Conservation (phyloP, 1,284 basidiomycete species). For the Earliella scabrosa region DNA sequence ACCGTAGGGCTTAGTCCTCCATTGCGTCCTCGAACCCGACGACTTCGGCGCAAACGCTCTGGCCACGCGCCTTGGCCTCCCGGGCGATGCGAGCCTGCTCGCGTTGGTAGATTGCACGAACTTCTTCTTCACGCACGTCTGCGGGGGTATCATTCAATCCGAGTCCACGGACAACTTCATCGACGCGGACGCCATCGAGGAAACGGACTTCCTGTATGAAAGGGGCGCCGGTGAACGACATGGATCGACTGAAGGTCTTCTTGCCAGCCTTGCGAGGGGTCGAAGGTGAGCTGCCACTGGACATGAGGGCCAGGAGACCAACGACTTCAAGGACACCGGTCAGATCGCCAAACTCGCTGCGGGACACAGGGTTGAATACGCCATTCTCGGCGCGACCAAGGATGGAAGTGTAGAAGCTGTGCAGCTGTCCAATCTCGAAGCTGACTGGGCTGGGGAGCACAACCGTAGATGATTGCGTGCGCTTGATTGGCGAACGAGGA, state of each 20-base stretch:
- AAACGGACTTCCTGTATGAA: constrained; percentile 55
- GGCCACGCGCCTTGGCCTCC: constrained; percentile 49
- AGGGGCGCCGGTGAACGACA: constrained; percentile 58
- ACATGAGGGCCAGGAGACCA: constrained; percentile 58
- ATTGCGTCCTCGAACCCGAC: constrained; percentile 58
- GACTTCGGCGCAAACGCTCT: constrained; percentile 18
- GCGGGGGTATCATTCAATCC: constrained; percentile 40
- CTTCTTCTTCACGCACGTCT: constrained; percentile 68
- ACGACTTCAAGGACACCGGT: constrained; percentile 72
- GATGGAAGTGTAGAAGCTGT: constrained; percentile 64
- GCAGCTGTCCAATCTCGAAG: constrained; percentile 62
- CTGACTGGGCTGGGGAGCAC: constrained; percentile 31
- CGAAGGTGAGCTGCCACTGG: constrained; percentile 30
- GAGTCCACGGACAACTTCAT: constrained; percentile 68
- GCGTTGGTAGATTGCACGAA: constrained; percentile 67
- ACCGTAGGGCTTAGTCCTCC: constrained; percentile 42
- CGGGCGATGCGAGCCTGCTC: constrained; percentile 59
- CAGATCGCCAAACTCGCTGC: constrained; percentile 77
- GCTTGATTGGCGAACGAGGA: constrained; percentile 53
- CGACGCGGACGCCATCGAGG: constrained; percentile 58
- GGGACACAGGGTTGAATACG: constrained; percentile 65
- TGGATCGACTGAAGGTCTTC: constrained; percentile 55
- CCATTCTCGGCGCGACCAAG: constrained; percentile 58
- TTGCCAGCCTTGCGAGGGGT: constrained; percentile 47
- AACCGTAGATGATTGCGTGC: constrained; percentile 40